A percentile compares a stretch with the other conserved stretches of the same genome.
Conservation (phyloP, 306 rosid genomes). For the Pyrus betulifolia region DNA sequence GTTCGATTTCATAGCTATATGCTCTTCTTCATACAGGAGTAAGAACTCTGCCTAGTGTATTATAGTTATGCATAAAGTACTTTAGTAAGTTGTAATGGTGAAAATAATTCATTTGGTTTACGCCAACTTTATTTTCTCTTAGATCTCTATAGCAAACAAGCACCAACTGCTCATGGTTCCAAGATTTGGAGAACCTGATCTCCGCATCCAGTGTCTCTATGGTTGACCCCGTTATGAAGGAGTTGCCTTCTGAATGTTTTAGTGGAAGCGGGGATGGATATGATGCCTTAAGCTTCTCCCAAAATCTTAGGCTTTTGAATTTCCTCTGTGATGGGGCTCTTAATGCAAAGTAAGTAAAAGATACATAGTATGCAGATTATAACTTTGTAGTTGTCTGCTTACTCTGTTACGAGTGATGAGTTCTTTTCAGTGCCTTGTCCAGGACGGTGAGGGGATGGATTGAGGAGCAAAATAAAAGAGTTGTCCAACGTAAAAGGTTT, state of each 20-base stretch:
- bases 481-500: conserved; percentile 18
- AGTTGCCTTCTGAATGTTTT: conserved; percentile 22
- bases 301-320: conserved; percentile 30
- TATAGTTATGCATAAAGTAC: no score
- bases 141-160: conserved; percentile 16
- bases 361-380: background rate
- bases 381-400: background rate
- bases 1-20: no score
- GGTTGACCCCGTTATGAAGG: conserved; percentile 10
- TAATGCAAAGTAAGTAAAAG: conserved; percentile 31
- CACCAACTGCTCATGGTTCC: conserved; percentile 33
- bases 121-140: background rate
- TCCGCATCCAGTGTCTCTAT: conserved; percentile 11
- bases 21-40: no score
- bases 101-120: no score
- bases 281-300: conserved; percentile 33
- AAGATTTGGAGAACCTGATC: conserved; percentile 28
- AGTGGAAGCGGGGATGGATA: conserved; percentile 19
- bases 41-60: no score
- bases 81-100: no score
- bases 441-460: conserved; percentile 32
- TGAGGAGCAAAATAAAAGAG: conserved; percentile 26
- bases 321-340: conserved; percentile 48
- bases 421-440: no score
- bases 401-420: background rate